Evolutionary conservation across 75 land plant genomes (phyloP).

Genomic region (Sequoia sempervirens): DNA sequence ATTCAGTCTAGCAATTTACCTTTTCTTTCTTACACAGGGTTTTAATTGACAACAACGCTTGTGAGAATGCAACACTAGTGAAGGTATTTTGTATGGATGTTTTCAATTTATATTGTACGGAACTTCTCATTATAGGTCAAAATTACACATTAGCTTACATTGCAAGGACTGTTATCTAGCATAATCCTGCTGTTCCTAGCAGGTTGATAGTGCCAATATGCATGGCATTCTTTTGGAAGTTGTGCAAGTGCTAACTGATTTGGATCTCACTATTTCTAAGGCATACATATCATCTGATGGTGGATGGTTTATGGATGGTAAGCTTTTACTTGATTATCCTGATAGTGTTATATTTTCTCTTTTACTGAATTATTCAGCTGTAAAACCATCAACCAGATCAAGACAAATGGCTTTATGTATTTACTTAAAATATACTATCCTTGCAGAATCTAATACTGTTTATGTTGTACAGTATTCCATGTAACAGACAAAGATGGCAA

Average conservation of each 20-base stretch:
- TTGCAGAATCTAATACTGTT: not conserved
- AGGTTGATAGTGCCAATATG: slow-evolving; percentile 91
- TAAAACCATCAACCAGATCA: not conserved
- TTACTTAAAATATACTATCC: not conserved
- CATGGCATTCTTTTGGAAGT: slow-evolving; percentile 83
- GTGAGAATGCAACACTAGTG: slow-evolving; percentile 58
- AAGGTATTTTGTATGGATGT: slow-evolving; percentile 32
- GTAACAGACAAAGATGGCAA: slow-evolving; percentile 71
- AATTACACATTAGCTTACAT: not conserved
- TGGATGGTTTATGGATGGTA: slow-evolving; percentile 99
- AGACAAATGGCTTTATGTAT: not conserved
- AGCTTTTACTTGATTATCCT: slow-evolving; percentile 9
- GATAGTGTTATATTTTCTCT: not conserved
- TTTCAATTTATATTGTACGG: not conserved
- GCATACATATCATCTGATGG: slow-evolving; percentile 98
- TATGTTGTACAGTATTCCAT: slow-evolving; percentile 63
- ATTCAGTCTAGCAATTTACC: not conserved
- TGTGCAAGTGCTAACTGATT: slow-evolving; percentile 83
- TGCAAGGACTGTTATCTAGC: not conserved
- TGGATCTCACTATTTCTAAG: slow-evolving; percentile 70
- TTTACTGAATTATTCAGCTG: not conserved
- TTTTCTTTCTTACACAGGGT: slow-evolving; percentile 46
- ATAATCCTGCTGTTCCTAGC: slow-evolving; percentile 11
- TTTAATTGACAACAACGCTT: slow-evolving; percentile 53
- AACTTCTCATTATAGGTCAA: not conserved